phyloP scores from a whole-genome alignment of 2,329 filamentous ascomycete species.

The Calonectria multiphialidica region DNA sequence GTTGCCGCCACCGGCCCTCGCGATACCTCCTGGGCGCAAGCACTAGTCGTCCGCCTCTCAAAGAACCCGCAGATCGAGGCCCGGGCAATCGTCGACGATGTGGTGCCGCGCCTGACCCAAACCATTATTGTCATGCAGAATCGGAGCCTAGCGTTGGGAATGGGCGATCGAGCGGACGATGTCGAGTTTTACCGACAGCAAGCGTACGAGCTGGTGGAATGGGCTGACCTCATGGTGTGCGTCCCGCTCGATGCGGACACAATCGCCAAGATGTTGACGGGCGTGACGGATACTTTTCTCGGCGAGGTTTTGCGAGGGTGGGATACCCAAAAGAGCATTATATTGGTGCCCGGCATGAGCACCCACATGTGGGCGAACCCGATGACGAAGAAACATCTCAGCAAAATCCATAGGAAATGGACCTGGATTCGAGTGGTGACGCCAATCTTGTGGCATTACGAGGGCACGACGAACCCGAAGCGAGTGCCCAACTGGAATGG shows the following conservation, averaged over 20 bases:
- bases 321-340: constrained; percentile 86
- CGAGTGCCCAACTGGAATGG: constrained; percentile 71
- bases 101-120: constrained; percentile 72
- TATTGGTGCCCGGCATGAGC: constrained; percentile 91
- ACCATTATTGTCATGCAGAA: constrained; percentile 73
- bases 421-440: constrained; percentile 86
- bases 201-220: constrained; percentile 79
- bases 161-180: constrained; percentile 55
- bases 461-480: constrained; percentile 62
- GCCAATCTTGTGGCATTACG: constrained; percentile 86
- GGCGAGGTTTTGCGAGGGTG: constrained; percentile 87
- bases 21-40: constrained; percentile 74
- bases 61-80: constrained; percentile 73
- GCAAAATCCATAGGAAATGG: constrained; percentile 86
- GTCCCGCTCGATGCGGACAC: constrained; percentile 88
- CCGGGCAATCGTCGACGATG: constrained; percentile 74
- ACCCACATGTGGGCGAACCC: constrained; percentile 91
- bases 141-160: constrained; percentile 51
- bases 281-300: constrained; percentile 83
- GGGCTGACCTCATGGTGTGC: constrained; percentile 89
- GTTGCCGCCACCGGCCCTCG: constrained; percentile 74
- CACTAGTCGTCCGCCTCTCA: constrained; percentile 75
- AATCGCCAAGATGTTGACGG: constrained; percentile 88
- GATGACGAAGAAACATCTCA: constrained; percentile 87
- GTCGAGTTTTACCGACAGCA: constrained; percentile 64